Evolutionary conservation across 179 eudicot species (phyloP), one percentile per base, ranked within the genome.

Genomic region (Sideroxylon spinosum): DNA sequence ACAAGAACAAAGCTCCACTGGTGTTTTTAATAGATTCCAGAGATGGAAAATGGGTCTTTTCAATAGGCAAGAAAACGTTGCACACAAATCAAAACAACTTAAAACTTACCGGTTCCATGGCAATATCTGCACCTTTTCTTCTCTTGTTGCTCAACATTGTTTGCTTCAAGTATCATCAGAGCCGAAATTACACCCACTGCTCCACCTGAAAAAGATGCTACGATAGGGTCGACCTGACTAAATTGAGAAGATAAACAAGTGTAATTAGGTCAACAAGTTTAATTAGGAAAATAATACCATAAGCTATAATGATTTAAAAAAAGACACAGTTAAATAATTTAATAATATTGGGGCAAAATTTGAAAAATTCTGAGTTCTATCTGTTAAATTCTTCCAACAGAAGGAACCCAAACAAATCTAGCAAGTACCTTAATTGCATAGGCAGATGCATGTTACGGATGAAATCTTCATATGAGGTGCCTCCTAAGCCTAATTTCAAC

Each of bases 171-270:
- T 61, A 94, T 80, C 97, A 94, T 91, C 83, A 94, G 81, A 28
- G 97, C 90, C 46, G 98, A 90, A 74, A 94, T 93, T 19, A 93
- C 98, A 70, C 98, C 98, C 71, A 94, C 98, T 20, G 98, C 97
- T 75, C 97, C 97, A 66, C 98, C 97, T 4, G 97, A 86, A 78
- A 94, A 94, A 68, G 97, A 94, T 61, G 98, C 98, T 76, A 94
- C 97, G 22, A 94, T 94, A 64, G 98, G 98, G 85, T 94, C 98
- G 29, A 94, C 98, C 88, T 94, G 97, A 84, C 98, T 93, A 87
- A 78, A 83, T 44, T 44, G 77, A 28, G 78, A 67, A 44, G 68
- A 69, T 13, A 49, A 74, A 23, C 29, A 57, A 5, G 46, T 16
- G 23, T n/a, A 23, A 55, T 57, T 59, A 57, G 70, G 7, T n/a